Evolutionary conservation across 1,284 basidiomycete species (phyloP), one percentile per base, ranked within the genome.

Genomic region (Naganishia sp.): DNA sequence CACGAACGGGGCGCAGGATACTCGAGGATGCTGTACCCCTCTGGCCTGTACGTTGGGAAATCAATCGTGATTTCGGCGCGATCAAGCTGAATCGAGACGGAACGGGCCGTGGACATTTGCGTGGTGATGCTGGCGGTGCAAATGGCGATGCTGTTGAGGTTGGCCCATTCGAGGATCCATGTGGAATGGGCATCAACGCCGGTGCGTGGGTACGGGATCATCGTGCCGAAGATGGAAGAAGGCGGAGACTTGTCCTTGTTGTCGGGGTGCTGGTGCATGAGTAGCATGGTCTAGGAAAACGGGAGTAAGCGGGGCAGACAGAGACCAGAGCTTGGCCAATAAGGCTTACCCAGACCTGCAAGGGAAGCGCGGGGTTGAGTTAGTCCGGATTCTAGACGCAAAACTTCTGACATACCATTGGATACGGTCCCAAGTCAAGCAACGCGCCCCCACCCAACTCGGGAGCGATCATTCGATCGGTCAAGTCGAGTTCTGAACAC

Each of bases 401-500:
- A 25, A 9, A 15, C 15, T 23, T 10, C 35, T 23, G 15, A 53
- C 90, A 92, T 70, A 92, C 83, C 68, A 90, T 81, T 2, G 90
- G 90, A 78, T 93, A 92, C 15, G 90, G 89, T 0, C 90, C 90
- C 87, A 92, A 82, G 76, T 95, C 93, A 49, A 95, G 84, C 43
- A 95, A 75, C 9, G 88, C 90, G 0, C 92, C 93, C 25, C 93
- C 93, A 28, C 89, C 93, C 6, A 94, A 83, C 21, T 81, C 77
- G 2, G 93, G 92, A 73, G 93, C 86, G 70, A 92, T 79, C 70
- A 95, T 88, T 43, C 92, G 81, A 80, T 92, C 87, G 1, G 58
- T 65, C 53, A 72, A 71, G 49, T 69, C 66, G 28, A 23, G 41
- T n/a, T 60, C 65, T 66, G 25, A 18, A 21, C 31, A 13, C 15